Evolutionary conservation across 352 stramenopile species (phyloP), one percentile per base, ranked within the genome.

Genomic region (Pythium periplocum): DNA sequence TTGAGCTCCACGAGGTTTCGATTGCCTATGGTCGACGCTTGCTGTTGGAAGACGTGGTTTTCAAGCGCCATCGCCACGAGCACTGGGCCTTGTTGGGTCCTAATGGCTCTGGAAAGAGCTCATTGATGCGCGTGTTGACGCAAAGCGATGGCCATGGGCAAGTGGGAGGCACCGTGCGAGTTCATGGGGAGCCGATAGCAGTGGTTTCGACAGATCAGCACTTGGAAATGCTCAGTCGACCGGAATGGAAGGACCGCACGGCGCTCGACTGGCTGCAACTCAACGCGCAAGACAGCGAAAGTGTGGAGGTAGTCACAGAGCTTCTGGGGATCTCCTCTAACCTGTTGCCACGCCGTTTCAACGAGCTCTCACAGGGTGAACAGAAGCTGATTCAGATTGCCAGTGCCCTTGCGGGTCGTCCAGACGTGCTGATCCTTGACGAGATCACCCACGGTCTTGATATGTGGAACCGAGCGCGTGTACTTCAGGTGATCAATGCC

Each of bases 361-460:
- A 66, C 8, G 59, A 83, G 4, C 68, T 98, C 6, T 96, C 87
- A 11, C 89, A 97, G 57, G 92, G 92, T 32, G 74, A 97, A 57
- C 92, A 98, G 74, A 96, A 96, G 58, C 63, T 98, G 1, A 73
- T 95, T 8, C 68, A 97, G 34, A 85, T 98, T 53, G 88, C 84
- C 35, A 77, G 74, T 2, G 79, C 90, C 1, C 54, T 98, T 42
- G 86, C 84, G 0, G 58, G 69, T 32, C 63, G 77, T 9, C 88
- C 92, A 2, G 57, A 75, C 34, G 62, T 98, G 9, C 63, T 97
- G 10, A 78, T 98, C 42, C 57, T 98, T 39, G 92, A 97, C 64
- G 92, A 98, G 71, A 89, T 94, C 43, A 94, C 80, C 5, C 90
- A 97, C 64, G 92, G 89, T 1, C 69, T 98, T 3, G 92, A 98